Evolutionary conservation across 169 alveolate species (phyloP).

Genomic region (Besnoitia besnoiti): DNA sequence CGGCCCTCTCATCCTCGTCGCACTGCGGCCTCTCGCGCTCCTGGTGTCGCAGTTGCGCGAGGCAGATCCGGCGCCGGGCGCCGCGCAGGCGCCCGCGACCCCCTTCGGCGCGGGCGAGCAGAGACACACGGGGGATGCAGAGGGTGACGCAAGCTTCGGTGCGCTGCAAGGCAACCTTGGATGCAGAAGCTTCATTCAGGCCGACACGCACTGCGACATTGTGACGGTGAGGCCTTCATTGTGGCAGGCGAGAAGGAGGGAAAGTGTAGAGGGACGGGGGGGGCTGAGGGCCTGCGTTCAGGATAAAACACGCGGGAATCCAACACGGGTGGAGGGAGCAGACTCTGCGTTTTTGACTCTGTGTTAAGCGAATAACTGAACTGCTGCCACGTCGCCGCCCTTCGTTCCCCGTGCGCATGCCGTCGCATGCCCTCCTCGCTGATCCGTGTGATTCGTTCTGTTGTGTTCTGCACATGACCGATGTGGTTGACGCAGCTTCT

Average conservation of each 20-base stretch:
- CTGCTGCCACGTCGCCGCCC: too few relatives aligned
- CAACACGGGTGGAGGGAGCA: too few relatives aligned
- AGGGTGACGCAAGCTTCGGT: neutral
- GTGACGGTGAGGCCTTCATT: neutral
- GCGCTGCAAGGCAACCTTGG: neutral
- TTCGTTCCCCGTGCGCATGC: too few relatives aligned
- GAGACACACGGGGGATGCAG: neutral
- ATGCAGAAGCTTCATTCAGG: neutral
- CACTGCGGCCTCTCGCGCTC: slow-evolving; percentile 8
- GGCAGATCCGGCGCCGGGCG: neutral
- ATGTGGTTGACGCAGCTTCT: neutral
- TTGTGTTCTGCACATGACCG: too few relatives aligned
- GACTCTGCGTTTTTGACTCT: too few relatives aligned
- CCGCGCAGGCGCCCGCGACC: neutral
- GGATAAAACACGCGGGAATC: too few relatives aligned
- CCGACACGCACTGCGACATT: neutral
- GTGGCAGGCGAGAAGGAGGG: too few relatives aligned
- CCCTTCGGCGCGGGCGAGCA: neutral
- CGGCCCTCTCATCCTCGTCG: neutral
- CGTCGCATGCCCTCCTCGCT: too few relatives aligned
- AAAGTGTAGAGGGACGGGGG: too few relatives aligned
- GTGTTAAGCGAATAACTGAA: too few relatives aligned
- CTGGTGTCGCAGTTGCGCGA: neutral
- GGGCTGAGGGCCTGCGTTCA: too few relatives aligned
- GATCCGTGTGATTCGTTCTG: too few relatives aligned